Conservation (phyloP, 768 basidiomycete species). For the Xerocomus spinulosus region DNA sequence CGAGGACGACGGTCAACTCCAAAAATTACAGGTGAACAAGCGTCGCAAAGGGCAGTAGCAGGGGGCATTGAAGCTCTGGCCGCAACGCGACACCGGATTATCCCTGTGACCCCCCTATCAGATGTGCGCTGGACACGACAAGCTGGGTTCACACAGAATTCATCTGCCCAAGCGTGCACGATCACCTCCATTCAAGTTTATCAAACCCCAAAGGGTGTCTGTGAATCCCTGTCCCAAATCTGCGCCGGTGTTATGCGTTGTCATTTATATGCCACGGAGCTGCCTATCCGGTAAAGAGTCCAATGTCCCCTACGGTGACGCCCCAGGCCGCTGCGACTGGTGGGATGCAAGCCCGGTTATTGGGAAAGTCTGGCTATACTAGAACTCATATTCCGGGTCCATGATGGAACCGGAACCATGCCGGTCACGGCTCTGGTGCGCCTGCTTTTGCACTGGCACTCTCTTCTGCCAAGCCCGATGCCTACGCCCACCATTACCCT, state of each 20-base stretch:
- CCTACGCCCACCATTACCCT: neutral
- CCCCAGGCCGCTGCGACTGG: conserved; percentile 29
- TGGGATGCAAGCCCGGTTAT: conserved; percentile 24
- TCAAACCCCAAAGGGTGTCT: conserved; percentile 1
- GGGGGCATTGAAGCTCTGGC: conserved; percentile 18
- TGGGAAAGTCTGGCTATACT: conserved; percentile 14
- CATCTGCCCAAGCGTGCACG: conserved; percentile 15
- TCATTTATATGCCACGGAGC: conserved; percentile 6
- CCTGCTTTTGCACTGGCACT: neutral
- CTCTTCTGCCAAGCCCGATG: neutral
- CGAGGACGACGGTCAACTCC: conserved; percentile 6
- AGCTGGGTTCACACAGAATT: conserved; percentile 35
- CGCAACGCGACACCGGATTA: conserved; percentile 7
- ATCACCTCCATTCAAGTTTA: conserved; percentile 11
- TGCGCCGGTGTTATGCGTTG: conserved; percentile 9
- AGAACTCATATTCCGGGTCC: too few species aligned
- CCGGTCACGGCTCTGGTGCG: neutral
- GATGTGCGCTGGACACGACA: conserved; percentile 30
- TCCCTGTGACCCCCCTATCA: conserved; percentile 24
- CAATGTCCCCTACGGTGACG: conserved; percentile 10
- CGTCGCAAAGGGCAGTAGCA: conserved; percentile 1
- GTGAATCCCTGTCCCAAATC: conserved; percentile 14
- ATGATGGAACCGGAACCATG: neutral
- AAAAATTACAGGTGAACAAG: conserved; percentile 1
- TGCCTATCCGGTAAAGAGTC: neutral